Percentiles rank a stretch among this genome's conserved stretches.
These are phyloP conservation scores for Saccharum officinarum DNA, from an alignment of 176 grass and related monocot genomes.

Conservation along the genomic window DNA sequence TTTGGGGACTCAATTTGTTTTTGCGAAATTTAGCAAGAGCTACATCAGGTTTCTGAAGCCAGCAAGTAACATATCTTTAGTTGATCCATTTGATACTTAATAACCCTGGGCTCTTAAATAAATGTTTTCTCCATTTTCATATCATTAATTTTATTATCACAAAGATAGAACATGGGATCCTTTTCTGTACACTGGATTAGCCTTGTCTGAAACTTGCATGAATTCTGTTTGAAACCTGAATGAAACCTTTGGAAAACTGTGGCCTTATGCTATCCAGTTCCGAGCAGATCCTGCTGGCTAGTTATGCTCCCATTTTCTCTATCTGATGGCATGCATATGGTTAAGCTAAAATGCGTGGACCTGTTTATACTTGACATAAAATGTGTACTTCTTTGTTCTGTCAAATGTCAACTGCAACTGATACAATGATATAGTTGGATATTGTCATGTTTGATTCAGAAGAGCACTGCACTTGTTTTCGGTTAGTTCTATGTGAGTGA, in stretches of 20 bases:
- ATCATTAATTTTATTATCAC: not conserved
- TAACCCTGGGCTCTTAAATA: not conserved
- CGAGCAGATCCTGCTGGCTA: not conserved
- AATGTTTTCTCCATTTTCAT: not conserved
- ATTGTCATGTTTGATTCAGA: not conserved
- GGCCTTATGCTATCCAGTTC: not conserved
- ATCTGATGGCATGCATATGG: not conserved
- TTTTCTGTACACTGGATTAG: not conserved
- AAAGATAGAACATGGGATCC: not conserved
- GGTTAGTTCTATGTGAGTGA: not conserved
- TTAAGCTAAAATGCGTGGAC: not conserved
- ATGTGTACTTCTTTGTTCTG: not conserved
- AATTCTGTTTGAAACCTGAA: not conserved
- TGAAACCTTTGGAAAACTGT: not conserved
- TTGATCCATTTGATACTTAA: constrained; percentile 39
- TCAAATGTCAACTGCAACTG: not conserved
- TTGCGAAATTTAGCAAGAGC: constrained; percentile 16
- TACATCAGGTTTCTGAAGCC: constrained; percentile 1
- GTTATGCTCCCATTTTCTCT: not conserved
- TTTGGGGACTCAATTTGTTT: constrained; percentile 31
- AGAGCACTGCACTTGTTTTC: not conserved
- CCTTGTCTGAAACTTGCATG: not conserved
- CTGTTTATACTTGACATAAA: not conserved
- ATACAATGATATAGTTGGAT: not conserved
- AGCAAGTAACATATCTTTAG: constrained; percentile 41